Evolutionary conservation across 305 asterid genomes (phyloP).

Genomic region (Solanum hybrid): DNA sequence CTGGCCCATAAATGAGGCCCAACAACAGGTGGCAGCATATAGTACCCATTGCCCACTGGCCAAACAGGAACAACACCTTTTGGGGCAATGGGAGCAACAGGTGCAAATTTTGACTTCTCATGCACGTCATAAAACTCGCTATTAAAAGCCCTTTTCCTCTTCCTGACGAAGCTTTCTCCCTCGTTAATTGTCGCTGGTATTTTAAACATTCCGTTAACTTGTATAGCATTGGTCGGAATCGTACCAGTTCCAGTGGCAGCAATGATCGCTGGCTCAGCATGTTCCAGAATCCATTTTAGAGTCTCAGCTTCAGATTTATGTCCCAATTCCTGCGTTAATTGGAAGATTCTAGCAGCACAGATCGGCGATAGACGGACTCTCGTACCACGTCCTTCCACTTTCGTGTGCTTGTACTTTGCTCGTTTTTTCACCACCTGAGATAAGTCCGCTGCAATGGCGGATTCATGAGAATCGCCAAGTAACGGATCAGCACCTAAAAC

Average conservation of each 20-base stretch:
- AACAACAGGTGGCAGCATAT: conserved; percentile 6
- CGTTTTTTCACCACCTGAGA: conserved; percentile 11
- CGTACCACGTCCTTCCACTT: conserved; percentile 83
- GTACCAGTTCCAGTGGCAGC: conserved; percentile 81
- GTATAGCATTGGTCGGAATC: conserved; percentile 64
- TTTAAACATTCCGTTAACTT: conserved; percentile 63
- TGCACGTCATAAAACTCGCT: conserved; percentile 46
- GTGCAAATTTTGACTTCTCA: conserved; percentile 26
- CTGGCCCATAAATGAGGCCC: conserved; percentile 62
- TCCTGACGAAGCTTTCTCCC: conserved; percentile 19
- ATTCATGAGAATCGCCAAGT: conserved; percentile 25
- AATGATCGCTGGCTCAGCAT: conserved; percentile 73
- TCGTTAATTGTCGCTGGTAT: conserved; percentile 27
- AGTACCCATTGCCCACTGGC: conserved; percentile 13
- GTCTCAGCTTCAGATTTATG: conserved; percentile 81
- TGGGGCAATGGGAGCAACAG: conserved; percentile 44
- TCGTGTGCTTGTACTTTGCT: conserved; percentile 67
- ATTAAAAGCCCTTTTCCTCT: conserved; percentile 30
- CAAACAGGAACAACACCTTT: conserved; percentile 57
- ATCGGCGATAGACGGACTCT: conserved; percentile 74
- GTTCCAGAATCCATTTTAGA: conserved; percentile 64
- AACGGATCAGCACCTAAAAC: conserved; percentile 22
- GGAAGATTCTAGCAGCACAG: conserved; percentile 77
- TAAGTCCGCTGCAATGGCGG: conserved; percentile 31
- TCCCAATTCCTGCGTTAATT: conserved; percentile 61